Conservation (phyloP, 2,329 filamentous ascomycete genomes). For the Macrophomina phaseolina region DNA sequence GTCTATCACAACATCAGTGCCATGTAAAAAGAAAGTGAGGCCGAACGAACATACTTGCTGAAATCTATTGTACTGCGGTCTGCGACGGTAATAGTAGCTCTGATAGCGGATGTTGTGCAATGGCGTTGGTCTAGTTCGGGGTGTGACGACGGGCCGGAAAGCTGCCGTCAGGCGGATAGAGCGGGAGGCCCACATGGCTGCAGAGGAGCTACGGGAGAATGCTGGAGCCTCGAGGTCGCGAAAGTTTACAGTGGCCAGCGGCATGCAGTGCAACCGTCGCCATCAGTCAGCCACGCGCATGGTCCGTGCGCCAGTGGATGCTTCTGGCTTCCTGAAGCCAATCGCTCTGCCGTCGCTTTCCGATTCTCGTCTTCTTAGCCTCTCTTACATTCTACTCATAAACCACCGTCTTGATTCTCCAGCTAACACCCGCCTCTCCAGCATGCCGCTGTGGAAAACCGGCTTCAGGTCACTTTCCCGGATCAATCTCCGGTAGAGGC, state of each 20-base stretch:
- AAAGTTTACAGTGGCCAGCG: background rate
- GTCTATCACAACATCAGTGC: background rate
- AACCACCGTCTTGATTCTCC: background rate
- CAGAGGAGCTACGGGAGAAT: background rate
- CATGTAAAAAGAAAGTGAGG: background rate
- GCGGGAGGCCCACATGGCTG: conserved; percentile 8
- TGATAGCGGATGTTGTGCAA: background rate
- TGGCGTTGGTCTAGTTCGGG: background rate
- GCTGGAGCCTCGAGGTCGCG: background rate
- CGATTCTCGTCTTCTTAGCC: background rate
- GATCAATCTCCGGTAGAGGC: background rate
- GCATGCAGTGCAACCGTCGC: background rate
- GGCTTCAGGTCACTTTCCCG: background rate
- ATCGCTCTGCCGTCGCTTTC: background rate
- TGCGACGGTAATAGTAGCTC: conserved; percentile 17
- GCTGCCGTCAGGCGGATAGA: background rate
- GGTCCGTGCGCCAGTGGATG: conserved; percentile 15
- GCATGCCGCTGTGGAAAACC: background rate
- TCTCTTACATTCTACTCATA: background rate
- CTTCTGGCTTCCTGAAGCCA: background rate
- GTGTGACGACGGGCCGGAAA: background rate
- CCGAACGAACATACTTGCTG: conserved; percentile 7
- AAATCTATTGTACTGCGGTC: conserved; percentile 39
- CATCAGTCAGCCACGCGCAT: background rate
- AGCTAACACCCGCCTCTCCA: background rate